Conservation (phyloP, 2,329 filamentous ascomycete genomes). For the Pseudopyrenochaeta lycopersici region DNA sequence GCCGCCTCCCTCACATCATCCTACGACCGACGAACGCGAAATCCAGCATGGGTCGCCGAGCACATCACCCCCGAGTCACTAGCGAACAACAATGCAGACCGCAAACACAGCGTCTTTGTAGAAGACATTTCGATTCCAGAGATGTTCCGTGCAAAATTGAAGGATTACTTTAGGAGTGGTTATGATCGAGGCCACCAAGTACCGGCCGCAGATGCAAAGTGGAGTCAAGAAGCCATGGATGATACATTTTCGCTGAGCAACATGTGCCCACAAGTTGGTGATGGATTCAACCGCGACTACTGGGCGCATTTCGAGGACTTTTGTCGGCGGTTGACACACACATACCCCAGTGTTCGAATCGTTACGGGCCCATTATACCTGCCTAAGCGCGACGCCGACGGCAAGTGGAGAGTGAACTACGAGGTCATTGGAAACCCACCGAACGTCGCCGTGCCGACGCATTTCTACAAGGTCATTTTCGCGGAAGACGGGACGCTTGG, state of each 20-base stretch:
- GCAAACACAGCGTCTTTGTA: constrained; percentile 81
- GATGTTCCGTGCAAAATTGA: constrained; percentile 87
- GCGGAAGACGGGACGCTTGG: constrained; percentile 81
- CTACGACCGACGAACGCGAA: constrained; percentile 89
- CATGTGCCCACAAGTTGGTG: constrained; percentile 98
- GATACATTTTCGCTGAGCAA: constrained; percentile 92
- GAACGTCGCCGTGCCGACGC: constrained; percentile 93
- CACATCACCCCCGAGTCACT: constrained; percentile 94
- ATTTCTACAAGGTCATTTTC: constrained; percentile 99
- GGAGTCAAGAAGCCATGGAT: constrained; percentile 93
- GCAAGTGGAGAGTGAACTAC: constrained; percentile 95
- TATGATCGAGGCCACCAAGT: constrained; percentile 98
- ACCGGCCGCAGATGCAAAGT: constrained; percentile 94
- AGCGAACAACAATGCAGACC: constrained; percentile 76
- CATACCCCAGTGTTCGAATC: constrained; percentile 87
- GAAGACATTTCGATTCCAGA: constrained; percentile 84
- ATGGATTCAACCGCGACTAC: constrained; percentile 99
- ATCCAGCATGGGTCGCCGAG: constrained; percentile 91
- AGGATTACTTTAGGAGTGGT: constrained; percentile 93
- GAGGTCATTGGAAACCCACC: constrained; percentile 95
- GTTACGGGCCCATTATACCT: constrained; percentile 95
- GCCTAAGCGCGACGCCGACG: constrained; percentile 84
- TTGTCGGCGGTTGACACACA: constrained; percentile 80
- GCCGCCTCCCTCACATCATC: constrained; percentile 82
- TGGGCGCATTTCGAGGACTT: constrained; percentile 99